Evolutionary conservation across 371 early-diverging fungal species (phyloP).

Genomic region (Mucor lusitanicus): DNA sequence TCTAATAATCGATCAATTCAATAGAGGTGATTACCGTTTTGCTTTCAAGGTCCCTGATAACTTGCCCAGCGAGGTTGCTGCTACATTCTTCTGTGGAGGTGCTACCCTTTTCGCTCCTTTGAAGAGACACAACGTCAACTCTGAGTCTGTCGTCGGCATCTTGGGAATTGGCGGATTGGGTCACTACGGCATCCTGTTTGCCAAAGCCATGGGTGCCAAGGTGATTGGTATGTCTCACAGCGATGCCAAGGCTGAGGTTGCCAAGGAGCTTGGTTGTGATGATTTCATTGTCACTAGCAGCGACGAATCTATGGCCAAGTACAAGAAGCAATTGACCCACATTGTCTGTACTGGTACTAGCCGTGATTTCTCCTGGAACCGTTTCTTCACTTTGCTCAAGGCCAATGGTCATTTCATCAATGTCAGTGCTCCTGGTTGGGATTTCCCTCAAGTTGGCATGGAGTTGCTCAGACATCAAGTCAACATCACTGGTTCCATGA

Average conservation of each 20-base stretch:
- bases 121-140: slow-evolving; percentile 31
- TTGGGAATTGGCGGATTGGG: slow-evolving; percentile 77
- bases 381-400: slow-evolving; percentile 44
- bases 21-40: slow-evolving; percentile 50
- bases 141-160: slow-evolving; percentile 59
- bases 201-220: slow-evolving; percentile 65
- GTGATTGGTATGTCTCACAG: slow-evolving; percentile 48
- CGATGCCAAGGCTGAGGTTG: slow-evolving; percentile 34
- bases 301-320: slow-evolving; percentile 51
- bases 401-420: slow-evolving; percentile 52
- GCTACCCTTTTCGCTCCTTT: slow-evolving; percentile 64
- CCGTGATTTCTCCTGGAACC: slow-evolving; percentile 10
- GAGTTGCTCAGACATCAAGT: slow-evolving; percentile 29
- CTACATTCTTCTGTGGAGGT: slow-evolving; percentile 55
- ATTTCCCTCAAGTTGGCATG: slow-evolving; percentile 10
- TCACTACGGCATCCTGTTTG: slow-evolving; percentile 65
- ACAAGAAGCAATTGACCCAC: slow-evolving; percentile 37
- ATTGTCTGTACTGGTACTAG: slow-evolving; percentile 37
- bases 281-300: slow-evolving; percentile 30
- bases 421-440: slow-evolving; percentile 62
- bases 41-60: slow-evolving; percentile 64
- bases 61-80: slow-evolving; percentile 54
- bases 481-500: slow-evolving; percentile 60
- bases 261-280: slow-evolving; percentile 39
- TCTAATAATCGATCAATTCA: no score